Conservation (phyloP, 1,284 basidiomycete genomes). For the Fomitopsis pinicola region DNA sequence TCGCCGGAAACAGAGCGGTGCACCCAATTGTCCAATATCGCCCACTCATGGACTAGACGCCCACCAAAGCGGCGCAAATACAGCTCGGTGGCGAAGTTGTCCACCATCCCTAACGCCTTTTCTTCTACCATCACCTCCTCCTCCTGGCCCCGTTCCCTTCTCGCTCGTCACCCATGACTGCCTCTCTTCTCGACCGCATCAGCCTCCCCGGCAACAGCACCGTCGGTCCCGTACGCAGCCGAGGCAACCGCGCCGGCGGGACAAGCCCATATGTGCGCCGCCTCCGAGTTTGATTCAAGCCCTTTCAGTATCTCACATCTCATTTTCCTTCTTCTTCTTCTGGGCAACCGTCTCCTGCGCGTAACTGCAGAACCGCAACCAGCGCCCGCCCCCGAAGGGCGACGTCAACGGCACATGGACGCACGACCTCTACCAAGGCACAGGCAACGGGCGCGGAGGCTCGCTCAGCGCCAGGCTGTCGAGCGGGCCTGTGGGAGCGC, state of each 20-base stretch:
- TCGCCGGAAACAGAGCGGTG: not conserved
- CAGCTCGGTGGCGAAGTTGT: not conserved
- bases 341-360: slow-evolving; percentile 1
- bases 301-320: not conserved
- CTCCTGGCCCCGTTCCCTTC: not conserved
- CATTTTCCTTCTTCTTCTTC: slow-evolving; percentile 2
- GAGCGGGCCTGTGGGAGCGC: slow-evolving; percentile 39
- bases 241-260: slow-evolving; percentile 39
- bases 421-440: slow-evolving; percentile 59
- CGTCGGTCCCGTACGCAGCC: slow-evolving; percentile 57
- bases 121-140: slow-evolving; percentile 1
- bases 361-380: slow-evolving; percentile 39
- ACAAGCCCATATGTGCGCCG: slow-evolving; percentile 66
- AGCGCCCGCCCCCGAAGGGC: slow-evolving; percentile 51
- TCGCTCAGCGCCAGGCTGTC: slow-evolving; percentile 61
- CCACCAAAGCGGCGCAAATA: not conserved
- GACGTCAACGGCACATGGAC: slow-evolving; percentile 66
- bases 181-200: slow-evolving; percentile 61
- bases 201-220: slow-evolving; percentile 37
- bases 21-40: not conserved
- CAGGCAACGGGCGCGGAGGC: slow-evolving; percentile 30
- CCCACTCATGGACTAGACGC: not conserved
- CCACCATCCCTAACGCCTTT: not conserved
- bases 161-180: slow-evolving; percentile 42
- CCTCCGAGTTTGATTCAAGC: slow-evolving; percentile 7